Percentiles rank a stretch among this genome's conserved stretches.
Evolutionary conservation across 805 yeast genomes (phyloP).

Genomic region (Isabelozyma gotoi): DNA sequence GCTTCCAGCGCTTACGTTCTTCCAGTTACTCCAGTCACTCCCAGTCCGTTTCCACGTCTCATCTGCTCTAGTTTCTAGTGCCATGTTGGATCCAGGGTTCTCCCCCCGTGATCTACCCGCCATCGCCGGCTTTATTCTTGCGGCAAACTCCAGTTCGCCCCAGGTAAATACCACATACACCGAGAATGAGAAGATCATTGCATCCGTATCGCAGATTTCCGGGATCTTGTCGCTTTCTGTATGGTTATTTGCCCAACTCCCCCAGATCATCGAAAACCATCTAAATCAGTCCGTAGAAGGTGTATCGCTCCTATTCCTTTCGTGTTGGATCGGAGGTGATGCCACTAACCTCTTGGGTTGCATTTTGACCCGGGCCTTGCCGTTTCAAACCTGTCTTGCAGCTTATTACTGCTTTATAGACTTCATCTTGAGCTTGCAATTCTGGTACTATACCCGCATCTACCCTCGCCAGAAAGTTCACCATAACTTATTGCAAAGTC

Average conservation of each 20-base stretch:
- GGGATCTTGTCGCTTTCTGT: conserved; percentile 42
- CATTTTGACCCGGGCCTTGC: conserved; percentile 68
- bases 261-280: conserved; percentile 64
- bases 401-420: conserved; percentile 75
- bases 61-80: no score
- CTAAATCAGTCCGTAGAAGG: conserved; percentile 35
- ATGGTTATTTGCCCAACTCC: conserved; percentile 74
- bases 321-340: conserved; percentile 38
- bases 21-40: no score
- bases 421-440: conserved; percentile 65
- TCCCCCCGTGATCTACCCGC: neutral
- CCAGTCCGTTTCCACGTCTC: no score
- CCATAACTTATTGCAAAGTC: conserved; percentile 38
- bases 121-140: no score
- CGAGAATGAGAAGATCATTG: neutral
- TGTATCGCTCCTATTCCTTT: conserved; percentile 28
- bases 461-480: conserved; percentile 40
- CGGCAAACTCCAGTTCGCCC: neutral
- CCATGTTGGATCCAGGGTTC: neutral
- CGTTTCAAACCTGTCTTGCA: conserved; percentile 77
- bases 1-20: no score
- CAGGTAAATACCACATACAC: neutral
- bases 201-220: conserved; percentile 9
- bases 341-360: conserved; percentile 66
- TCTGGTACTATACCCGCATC: conserved; percentile 59